A percentile compares a stretch with the other conserved stretches of the same genome.
Evolutionary conservation across 371 early-diverging fungal genomes (phyloP).

Genomic region (Phascolomyces articulosus): DNA sequence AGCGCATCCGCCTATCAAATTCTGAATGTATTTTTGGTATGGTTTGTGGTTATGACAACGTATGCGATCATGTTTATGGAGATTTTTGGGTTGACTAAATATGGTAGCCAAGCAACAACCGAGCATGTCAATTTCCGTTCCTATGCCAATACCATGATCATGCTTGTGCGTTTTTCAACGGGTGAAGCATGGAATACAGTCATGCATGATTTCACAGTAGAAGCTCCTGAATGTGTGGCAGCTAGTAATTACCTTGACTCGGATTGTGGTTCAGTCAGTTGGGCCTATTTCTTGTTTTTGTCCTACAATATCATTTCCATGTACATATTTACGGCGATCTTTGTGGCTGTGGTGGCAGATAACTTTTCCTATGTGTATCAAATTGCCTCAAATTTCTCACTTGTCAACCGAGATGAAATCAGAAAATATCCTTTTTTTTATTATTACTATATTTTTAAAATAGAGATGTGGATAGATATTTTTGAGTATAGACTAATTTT

Average conservation of each 20-base stretch:
- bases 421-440: conserved; percentile 53
- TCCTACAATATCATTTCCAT: conserved; percentile 76
- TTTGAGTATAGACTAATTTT: no score
- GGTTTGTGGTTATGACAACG: conserved; percentile 68
- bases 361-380: conserved; percentile 76
- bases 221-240: conserved; percentile 65
- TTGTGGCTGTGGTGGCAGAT: conserved; percentile 73
- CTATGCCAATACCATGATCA: conserved; percentile 60
- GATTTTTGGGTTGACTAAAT: conserved; percentile 71
- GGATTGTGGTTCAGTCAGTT: conserved; percentile 67
- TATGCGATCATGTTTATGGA: conserved; percentile 76
- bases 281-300: conserved; percentile 68
- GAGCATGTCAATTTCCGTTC: conserved; percentile 68
- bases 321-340: conserved; percentile 77
- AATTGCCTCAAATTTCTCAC: conserved; percentile 59
- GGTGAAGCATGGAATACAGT: conserved; percentile 78
- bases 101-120: conserved; percentile 55
- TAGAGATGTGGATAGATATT: neutral
- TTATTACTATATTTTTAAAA: neutral
- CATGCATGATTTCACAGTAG: conserved; percentile 71
- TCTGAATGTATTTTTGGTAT: conserved; percentile 65
- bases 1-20: conserved; percentile 66
- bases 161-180: conserved; percentile 67
- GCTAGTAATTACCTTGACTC: conserved; percentile 56
- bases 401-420: conserved; percentile 71